Evolutionary conservation across 1,284 basidiomycete genomes (phyloP), one percentile per base, ranked within the genome.

Genomic region (Sanghuangporus baumii): DNA sequence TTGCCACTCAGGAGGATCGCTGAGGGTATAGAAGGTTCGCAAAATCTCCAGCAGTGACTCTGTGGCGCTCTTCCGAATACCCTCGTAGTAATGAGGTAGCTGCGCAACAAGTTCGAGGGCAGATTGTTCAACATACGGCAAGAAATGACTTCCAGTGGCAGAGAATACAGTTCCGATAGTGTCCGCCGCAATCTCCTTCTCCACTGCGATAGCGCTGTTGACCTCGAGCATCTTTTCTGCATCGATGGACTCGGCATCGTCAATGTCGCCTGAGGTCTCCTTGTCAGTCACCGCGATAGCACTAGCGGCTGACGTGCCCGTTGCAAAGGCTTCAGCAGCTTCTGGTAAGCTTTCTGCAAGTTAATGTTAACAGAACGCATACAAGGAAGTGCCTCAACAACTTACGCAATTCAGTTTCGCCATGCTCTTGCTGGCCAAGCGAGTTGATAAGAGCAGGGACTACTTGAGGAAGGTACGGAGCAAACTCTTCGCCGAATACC

Each of bases 131-230:
- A 94, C 85, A 74, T 86, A 99, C 4, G 95, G 95, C 68, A 98
- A 79, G 87, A 98, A 99, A 71, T 92, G 88, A 46, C 75, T 76
- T 71, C 88, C 87, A 59, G 94, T 96, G 55, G 91, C 83, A 50
- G 85, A 80, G 74, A 98, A 98, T 65, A 99, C 78, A 60, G 93
- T 91, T 62, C 96, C 94, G 66, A 99, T 89, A 36, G 96, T 94
- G 74, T 99, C 96, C 43, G 95, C 94, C 6, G 97, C 96, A 63
- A 98, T 97, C 80, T 99, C 97, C 79, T 99, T 99, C 81, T 99
- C 97, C 63, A 99, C 94, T 59, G 96, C 96, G 68, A 99, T 91
- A 52, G 96, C 96, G 70, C 91, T 94, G 80, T 96, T 98, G 68
- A 96, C 94, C 67, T 96, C 93, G 70, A 96, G 83, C 71, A 90